Conservation (phyloP, 345 rosid genomes). For the Arabis hirsuta region DNA sequence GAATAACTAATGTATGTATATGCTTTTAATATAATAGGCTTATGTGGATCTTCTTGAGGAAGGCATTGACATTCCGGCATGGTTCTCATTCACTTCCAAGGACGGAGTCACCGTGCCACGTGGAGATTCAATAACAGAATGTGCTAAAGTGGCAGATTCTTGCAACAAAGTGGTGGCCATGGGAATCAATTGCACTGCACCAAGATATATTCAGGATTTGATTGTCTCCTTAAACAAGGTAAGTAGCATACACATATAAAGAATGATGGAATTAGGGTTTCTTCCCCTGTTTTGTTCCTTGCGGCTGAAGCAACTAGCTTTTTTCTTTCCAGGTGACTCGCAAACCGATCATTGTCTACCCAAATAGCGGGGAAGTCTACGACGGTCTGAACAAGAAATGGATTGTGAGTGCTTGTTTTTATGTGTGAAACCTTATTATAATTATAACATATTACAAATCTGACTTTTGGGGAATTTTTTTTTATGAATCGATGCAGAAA, state of each 20-base stretch:
- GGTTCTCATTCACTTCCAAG: slow-evolving; percentile 80
- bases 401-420: slow-evolving; percentile 61
- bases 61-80: slow-evolving; percentile 66
- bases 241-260: neutral
- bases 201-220: slow-evolving; percentile 68
- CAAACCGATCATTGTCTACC: slow-evolving; percentile 75
- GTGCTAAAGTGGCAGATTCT: slow-evolving; percentile 74
- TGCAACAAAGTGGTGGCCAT: slow-evolving; percentile 72
- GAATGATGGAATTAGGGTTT: neutral
- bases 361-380: slow-evolving; percentile 87
- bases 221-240: slow-evolving; percentile 62
- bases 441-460: neutral
- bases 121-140: slow-evolving; percentile 74
- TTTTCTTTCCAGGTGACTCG: slow-evolving; percentile 54
- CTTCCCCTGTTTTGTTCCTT: slow-evolving; percentile 17
- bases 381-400: slow-evolving; percentile 66
- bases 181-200: slow-evolving; percentile 89
- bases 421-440: neutral
- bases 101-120: slow-evolving; percentile 73
- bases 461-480: neutral
- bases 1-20: no score
- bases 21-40: slow-evolving; percentile 51
- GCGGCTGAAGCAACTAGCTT: slow-evolving; percentile 1
- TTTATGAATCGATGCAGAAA: slow-evolving; percentile 47
- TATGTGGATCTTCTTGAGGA: slow-evolving; percentile 81